phyloP scores from a whole-genome alignment of 1,139 yeast genomes.

The Hyphopichia pseudoburtonii region DNA sequence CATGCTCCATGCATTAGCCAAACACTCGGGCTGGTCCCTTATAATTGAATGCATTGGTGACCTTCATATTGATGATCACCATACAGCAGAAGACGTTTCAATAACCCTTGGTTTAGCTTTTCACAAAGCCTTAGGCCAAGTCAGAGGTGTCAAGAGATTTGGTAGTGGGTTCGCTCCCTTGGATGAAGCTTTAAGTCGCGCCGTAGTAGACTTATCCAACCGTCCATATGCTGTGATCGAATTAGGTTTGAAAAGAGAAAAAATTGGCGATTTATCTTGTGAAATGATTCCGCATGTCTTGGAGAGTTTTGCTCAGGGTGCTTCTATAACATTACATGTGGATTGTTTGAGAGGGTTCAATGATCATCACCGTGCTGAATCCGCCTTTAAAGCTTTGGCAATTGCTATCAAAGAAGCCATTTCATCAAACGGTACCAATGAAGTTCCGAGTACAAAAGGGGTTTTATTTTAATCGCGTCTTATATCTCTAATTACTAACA shows the following conservation, averaged over 20 bases:
- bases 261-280: constrained; percentile 85
- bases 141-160: constrained; percentile 87
- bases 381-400: constrained; percentile 95
- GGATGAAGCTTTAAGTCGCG: constrained; percentile 92
- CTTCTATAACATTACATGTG: constrained; percentile 87
- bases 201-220: constrained; percentile 90
- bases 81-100: constrained; percentile 93
- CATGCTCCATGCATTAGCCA: constrained; percentile 95
- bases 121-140: constrained; percentile 84
- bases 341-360: constrained; percentile 91
- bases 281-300: constrained; percentile 98
- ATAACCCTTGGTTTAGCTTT: constrained; percentile 89
- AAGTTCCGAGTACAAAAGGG: constrained; percentile 95
- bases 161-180: constrained; percentile 96
- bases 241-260: constrained; percentile 86
- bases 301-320: constrained; percentile 91
- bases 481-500: too few species aligned
- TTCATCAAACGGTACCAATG: constrained; percentile 79
- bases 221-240: constrained; percentile 91
- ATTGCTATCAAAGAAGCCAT: constrained; percentile 87
- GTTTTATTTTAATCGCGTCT: constrained; percentile 54
- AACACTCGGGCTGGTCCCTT: constrained; percentile 95
- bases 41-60: constrained; percentile 90
- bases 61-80: constrained; percentile 95
- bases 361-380: constrained; percentile 95